A percentile compares a stretch with the other conserved stretches of the same genome.
Conservation (phyloP, 306 rosid genomes). For the Casuarina glauca region DNA sequence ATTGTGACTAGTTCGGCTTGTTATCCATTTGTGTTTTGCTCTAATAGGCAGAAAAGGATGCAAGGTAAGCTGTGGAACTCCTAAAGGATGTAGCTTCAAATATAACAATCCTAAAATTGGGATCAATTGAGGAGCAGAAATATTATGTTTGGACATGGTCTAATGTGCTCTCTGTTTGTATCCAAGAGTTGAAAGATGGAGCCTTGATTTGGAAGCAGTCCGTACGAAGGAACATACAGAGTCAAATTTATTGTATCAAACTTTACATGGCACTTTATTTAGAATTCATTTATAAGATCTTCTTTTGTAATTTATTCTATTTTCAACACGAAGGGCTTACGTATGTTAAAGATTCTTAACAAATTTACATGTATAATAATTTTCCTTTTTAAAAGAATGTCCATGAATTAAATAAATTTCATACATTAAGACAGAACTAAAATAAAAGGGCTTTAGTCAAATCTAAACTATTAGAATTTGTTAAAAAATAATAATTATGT, state of each 20-base stretch:
- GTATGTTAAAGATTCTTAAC: too few species aligned
- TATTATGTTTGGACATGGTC: conserved; percentile 68
- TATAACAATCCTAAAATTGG: conserved; percentile 61
- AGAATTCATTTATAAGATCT: too few species aligned
- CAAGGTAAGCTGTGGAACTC: conserved; percentile 68
- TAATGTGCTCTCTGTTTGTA: conserved; percentile 54
- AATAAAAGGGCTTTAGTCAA: too few species aligned
- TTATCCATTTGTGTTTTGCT: conserved; percentile 24
- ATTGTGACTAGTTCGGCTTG: not conserved
- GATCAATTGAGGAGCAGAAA: conserved; percentile 67
- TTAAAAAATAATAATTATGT: too few species aligned
- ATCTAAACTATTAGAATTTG: too few species aligned
- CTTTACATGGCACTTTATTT: too few species aligned
- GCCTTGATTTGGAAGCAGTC: conserved; percentile 76
- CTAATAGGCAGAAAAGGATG: conserved; percentile 70
- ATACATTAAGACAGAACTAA: too few species aligned
- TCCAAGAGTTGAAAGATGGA: conserved; percentile 80
- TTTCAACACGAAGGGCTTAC: too few species aligned
- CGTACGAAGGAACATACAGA: conserved; percentile 43
- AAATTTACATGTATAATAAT: too few species aligned
- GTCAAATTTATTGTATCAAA: conserved; percentile 29
- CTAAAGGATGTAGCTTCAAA: conserved; percentile 55
- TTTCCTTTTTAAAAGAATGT: too few species aligned
- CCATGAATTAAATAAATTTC: too few species aligned
- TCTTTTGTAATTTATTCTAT: too few species aligned